A percentile compares a stretch with the other conserved stretches of the same genome.
Evolutionary conservation across 176 grass and related monocot species (phyloP).

Genomic region (Musa acuminata): DNA sequence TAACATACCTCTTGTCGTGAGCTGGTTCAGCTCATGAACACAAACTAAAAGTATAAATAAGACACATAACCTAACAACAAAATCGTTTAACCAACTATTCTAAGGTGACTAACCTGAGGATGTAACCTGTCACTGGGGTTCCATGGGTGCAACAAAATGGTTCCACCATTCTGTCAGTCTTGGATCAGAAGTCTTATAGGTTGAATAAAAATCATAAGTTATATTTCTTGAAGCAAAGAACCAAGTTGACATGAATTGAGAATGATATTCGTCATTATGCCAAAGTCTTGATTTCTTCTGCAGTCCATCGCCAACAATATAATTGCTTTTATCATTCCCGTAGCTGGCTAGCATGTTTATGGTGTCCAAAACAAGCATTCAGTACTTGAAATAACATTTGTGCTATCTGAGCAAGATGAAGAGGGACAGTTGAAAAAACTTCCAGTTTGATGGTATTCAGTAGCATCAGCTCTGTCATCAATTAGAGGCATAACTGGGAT

Average conservation of each 20-base stretch:
- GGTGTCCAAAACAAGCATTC: conserved; percentile 25
- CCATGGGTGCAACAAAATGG: conserved; percentile 9
- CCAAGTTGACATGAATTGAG: background rate
- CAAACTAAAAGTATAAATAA: background rate
- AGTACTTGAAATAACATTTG: conserved; percentile 21
- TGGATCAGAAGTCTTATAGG: conserved; percentile 16
- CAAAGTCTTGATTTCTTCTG: conserved; percentile 58
- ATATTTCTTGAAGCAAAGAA: background rate
- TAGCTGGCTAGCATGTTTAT: conserved; percentile 27
- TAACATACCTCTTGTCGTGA: conserved; percentile 14
- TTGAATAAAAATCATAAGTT: conserved; percentile 17
- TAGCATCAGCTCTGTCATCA: conserved; percentile 16
- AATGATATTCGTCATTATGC: background rate
- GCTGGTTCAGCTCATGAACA: background rate
- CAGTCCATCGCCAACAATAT: conserved; percentile 27
- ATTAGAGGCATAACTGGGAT: conserved; percentile 9
- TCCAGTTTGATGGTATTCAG: conserved; percentile 29
- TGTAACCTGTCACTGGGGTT: conserved; percentile 15
- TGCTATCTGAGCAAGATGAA: conserved; percentile 18
- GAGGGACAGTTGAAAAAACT: conserved; percentile 36
- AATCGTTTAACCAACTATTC: background rate
- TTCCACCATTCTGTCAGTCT: conserved; percentile 26
- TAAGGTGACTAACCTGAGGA: conserved; percentile 32
- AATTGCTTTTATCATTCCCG: conserved; percentile 18
- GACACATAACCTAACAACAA: background rate